Base-by-base conservation (phyloP, 202 grass and related monocot genomes). In the Cymbopogon flexuosus region DNA sequence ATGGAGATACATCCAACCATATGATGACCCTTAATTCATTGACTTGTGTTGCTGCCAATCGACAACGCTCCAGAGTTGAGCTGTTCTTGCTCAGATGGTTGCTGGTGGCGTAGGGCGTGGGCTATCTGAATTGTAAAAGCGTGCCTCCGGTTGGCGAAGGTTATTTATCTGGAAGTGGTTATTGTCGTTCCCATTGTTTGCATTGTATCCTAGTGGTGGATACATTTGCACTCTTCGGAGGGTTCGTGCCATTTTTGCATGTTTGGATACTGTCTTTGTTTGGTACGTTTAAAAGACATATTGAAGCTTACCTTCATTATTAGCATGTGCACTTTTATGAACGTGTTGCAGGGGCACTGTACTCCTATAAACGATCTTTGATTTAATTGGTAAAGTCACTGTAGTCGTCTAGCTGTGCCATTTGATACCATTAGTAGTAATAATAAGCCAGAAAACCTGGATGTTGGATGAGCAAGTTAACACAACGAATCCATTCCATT, bases 1-100 rank as follows among this genome's bases (percentile, higher is more conserved):
- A 36, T 68, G 73, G 67, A 23, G 14, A 69, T 82, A 82, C 67
- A 78, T 82, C 37, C 33, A 54, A 73, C 60, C 18, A 74, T 65
- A 43, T 77, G 45, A 76, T 60, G 33, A 66, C 18, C 13, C 12
- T 49, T 67, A 51, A 61, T 81, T 85, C 18, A 43, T 78, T 79
- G 58, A 31, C 40, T 67, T 8, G 18, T 51, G 10, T 22, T 39
- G 54, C 40, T 42, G 42, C 33, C 23, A 4, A 2, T 8, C n/a
- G 35, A 58, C 39, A 65, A 37, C 11, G 34, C 46, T 10, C 15
- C 9, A 13, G 0, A 56, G 29, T 34, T n/a, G 16, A 35, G 70
- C 30, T 54, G 8, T 51, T 47, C 6, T 70, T 49, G 23, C 24
- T 45, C 3, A n/a, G 43, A n/a, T 72, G 3, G 43, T n/a, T 0